These are phyloP conservation scores for Fusarium cyanostomum DNA, from an alignment of 2,329 filamentous ascomycete species.

Conservation along the genomic window DNA sequence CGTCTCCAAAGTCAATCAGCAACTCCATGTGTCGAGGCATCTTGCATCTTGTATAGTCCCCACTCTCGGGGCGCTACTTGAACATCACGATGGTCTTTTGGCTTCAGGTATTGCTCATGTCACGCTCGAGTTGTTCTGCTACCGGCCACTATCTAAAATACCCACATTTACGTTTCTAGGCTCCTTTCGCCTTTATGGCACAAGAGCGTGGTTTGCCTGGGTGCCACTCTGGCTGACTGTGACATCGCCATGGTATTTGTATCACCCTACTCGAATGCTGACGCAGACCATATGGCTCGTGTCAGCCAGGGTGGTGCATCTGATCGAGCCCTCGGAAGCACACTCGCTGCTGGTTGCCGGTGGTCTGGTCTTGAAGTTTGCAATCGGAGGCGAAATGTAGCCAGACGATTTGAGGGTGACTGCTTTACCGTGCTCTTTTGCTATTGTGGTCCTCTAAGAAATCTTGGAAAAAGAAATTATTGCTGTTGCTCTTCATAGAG, in stretches of 20 bases:
- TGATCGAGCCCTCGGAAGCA: background rate
- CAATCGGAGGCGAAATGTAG: background rate
- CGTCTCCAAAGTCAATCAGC: conserved; percentile 25
- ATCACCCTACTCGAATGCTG: conserved; percentile 3
- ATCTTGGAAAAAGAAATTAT: no score
- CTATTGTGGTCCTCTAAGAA: no score
- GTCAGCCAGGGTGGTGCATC: conserved; percentile 5
- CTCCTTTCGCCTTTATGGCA: conserved; percentile 18
- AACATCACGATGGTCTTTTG: conserved; percentile 20
- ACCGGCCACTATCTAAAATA: background rate
- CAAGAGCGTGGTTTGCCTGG: conserved; percentile 25
- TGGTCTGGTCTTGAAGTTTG: conserved; percentile 14
- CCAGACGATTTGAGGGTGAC: no score
- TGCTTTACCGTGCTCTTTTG: no score
- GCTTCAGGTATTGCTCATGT: conserved; percentile 15
- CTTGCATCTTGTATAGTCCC: conserved; percentile 6
- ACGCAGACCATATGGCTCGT: conserved; percentile 13
- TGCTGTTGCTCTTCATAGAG: no score
- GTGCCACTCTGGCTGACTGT: conserved; percentile 16
- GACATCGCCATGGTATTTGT: conserved; percentile 24
- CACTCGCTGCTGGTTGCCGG: background rate
- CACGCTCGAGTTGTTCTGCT: conserved; percentile 3
- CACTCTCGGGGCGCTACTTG: conserved; percentile 11
- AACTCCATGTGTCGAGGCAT: conserved; percentile 19
- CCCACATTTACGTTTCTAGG: conserved; percentile 14